These are phyloP conservation scores for Phascolomyces articulosus DNA, from an alignment of 371 early-diverging fungal genomes.

Conservation along the genomic window DNA sequence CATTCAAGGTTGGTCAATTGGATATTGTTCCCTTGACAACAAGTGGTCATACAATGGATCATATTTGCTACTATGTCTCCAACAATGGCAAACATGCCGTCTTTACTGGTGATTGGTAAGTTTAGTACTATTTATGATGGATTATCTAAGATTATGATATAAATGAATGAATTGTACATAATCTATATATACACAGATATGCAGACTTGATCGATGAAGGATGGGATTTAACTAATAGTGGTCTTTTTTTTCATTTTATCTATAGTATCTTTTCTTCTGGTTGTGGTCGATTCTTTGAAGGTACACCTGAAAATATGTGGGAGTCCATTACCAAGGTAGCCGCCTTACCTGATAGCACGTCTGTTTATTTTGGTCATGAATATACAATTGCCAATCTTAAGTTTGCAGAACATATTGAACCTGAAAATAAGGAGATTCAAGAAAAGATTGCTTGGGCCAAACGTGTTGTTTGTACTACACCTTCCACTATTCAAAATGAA, in stretches of 20 bases:
- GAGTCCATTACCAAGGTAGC: slow-evolving; percentile 66
- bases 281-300: slow-evolving; percentile 95
- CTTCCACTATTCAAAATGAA: slow-evolving; percentile 86
- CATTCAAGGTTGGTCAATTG: slow-evolving; percentile 64
- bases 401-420: slow-evolving; percentile 46
- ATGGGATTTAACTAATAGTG: not conserved
- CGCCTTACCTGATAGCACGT: slow-evolving; percentile 79
- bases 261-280: slow-evolving; percentile 56
- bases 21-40: slow-evolving; percentile 64
- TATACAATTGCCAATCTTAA: slow-evolving; percentile 73
- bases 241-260: not conserved
- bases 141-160: too few relatives aligned
- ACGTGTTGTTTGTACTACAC: slow-evolving; percentile 63
- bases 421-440: slow-evolving; percentile 39
- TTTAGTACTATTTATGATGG: not conserved
- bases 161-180: too few relatives aligned
- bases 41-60: slow-evolving; percentile 85
- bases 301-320: slow-evolving; percentile 85
- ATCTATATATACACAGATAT: too few relatives aligned
- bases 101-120: slow-evolving; percentile 29
- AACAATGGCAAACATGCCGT: slow-evolving; percentile 39
- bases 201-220: too few relatives aligned
- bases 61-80: slow-evolving; percentile 76
- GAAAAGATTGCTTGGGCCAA: slow-evolving; percentile 64
- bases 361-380: slow-evolving; percentile 93